Evolutionary conservation across 352 stramenopile species (phyloP).

Genomic region (Globisporangium nagaii): DNA sequence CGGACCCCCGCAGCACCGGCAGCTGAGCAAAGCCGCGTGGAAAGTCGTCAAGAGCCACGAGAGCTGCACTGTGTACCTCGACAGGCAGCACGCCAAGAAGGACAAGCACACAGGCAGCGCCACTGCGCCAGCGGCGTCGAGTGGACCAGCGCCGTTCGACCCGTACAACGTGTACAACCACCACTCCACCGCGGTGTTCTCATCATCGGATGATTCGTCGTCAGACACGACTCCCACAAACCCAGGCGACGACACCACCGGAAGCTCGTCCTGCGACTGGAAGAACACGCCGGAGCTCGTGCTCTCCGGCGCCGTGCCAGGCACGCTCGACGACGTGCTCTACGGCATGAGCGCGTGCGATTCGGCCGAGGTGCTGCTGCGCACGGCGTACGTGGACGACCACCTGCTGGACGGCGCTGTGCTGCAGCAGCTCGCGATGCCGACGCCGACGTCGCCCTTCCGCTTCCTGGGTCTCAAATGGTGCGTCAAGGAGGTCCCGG

Average conservation of each 20-base stretch:
- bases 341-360: conserved; percentile 27
- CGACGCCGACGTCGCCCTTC: conserved; percentile 20
- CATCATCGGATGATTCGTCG: neutral
- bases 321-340: conserved; percentile 27
- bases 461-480: conserved; percentile 28
- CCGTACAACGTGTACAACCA: neutral
- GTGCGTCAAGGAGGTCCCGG: conserved; percentile 15
- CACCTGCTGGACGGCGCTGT: conserved; percentile 21
- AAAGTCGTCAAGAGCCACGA: conserved; percentile 14
- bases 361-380: conserved; percentile 23
- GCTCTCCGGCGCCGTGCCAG: conserved; percentile 22
- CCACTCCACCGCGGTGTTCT: neutral
- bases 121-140: neutral
- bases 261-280: conserved; percentile 11
- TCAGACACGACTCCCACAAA: too few species aligned
- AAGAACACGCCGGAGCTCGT: conserved; percentile 4
- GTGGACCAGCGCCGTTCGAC: neutral
- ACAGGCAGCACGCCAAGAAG: conserved; percentile 1
- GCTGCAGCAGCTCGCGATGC: conserved; percentile 15
- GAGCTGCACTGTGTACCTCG: conserved; percentile 10
- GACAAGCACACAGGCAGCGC: neutral
- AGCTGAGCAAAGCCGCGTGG: conserved; percentile 8
- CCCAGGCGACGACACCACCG: too few species aligned
- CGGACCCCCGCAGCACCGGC: conserved; percentile 1
- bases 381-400: conserved; percentile 22